Base-by-base conservation (phyloP, 257 asterid species). In the Catharanthus roseus region DNA sequence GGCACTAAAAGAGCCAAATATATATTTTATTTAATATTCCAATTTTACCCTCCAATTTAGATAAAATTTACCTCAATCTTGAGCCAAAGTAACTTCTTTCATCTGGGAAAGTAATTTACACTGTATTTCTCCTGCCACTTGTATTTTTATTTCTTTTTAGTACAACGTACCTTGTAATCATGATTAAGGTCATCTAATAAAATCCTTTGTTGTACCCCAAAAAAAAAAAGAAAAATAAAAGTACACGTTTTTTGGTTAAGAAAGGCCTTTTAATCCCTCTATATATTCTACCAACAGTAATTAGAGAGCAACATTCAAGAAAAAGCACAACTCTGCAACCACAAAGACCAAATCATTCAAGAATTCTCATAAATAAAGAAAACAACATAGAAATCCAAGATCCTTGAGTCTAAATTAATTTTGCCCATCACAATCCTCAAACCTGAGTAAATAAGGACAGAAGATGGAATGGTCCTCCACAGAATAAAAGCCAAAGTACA, bases 331-430 rank as follows among this genome's bases (percentile, higher is more conserved):
- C n/a, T 64, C 33, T 10, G 39, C 26, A 28, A 45, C 26, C 58
- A 28, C 2, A 41, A 6, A 6, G 41, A 66, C 16, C 57, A 45
- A 66, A 26, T 13, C 57, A 26, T 47, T 21, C 71, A 29, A 26
- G 71, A 47, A 45, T 66, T 42, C 71, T 45, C 16, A 67, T 67
- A 29, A 28, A 23, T 19, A 16, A 29, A n/a, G 50, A 21, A 36
- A 19, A 68, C 41, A 16, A 31, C 29, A 53, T n/a, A 50, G 60
- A 18, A 47, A 47, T 49, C 61, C 45, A 19, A 47, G 19, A 68
- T 26, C 44, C n/a, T 61, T 44, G 8, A 68, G 63, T 38, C 67
- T 62, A 39, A 70, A 23, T 64, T 47, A 33, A 34, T 49, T n/a
- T n/a, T 6, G 0, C 44, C 9, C 38, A 33, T 44, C 24, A 26